Base-by-base conservation (phyloP, 2,329 filamentous ascomycete species). In the Colletotrichum eremochloae region DNA sequence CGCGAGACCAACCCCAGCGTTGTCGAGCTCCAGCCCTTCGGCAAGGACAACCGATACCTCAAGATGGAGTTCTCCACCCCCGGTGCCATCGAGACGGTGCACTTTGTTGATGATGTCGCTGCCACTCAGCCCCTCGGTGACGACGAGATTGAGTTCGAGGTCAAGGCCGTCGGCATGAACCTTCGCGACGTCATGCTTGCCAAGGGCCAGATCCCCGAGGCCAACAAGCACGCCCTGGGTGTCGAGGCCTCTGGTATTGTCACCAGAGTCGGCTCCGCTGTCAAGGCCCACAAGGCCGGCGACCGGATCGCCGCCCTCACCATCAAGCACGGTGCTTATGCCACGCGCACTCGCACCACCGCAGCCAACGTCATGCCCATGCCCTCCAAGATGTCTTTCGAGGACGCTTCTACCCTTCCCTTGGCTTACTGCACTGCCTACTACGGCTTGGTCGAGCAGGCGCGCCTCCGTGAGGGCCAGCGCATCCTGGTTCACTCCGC, bases 121-220 rank as follows among this genome's bases (percentile, higher is more conserved):
- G 75, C 76, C 20, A 75, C 68, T 2, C 60, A 75, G 11, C 77
- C 80, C 14, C 73, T 84, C 24, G 77, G 75, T 0, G 77, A 75
- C 0, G 78, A 82, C n/a, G 78, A 85, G 46, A 75, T 86, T 6
- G 84, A 86, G 74, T 81, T 86, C 62, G 80, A 83, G 63, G 80
- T 86, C n/a, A 80, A 80, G 42, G 82, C 82, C 7, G 79, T 82
- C 0, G 84, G 84, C 0, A 77, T 87, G 69, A 88, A 85, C 76
- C 84, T 84, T 74, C 81, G 81, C 42, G 86, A 89, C 72, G 80
- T 85, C 1, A 79, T 87, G 70, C 82, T 84, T 15, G 82, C 83
- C 36, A 82, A 81, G 78, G 82, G 81, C 2, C 81, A 83, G 58
- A 75, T 83, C 0, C 73, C 78, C 9, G 79, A 80, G 24, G 75